Conservation (phyloP, 371 early-diverging fungal species). For the Mortierella sp. region DNA sequence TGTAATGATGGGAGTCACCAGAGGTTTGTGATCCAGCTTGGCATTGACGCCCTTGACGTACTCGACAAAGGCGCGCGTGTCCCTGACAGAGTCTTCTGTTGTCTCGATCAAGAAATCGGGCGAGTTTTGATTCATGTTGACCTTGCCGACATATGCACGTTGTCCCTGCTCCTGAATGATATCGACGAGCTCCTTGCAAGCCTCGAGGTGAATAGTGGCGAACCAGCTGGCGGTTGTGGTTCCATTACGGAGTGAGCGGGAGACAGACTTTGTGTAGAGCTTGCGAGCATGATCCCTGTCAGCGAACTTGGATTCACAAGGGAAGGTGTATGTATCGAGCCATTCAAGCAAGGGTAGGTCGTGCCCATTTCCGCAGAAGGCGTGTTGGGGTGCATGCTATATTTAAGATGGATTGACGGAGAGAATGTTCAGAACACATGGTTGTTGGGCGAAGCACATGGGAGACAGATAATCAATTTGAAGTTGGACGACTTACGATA, state of each 20-base stretch:
- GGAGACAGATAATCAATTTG: too few relatives aligned
- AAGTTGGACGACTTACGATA: slow-evolving; percentile 59
- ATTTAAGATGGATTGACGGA: background rate
- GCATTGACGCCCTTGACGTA: slow-evolving; percentile 54
- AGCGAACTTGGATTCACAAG: slow-evolving; percentile 78
- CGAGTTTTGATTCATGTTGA: slow-evolving; percentile 92
- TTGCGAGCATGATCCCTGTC: slow-evolving; percentile 68
- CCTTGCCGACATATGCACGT: slow-evolving; percentile 94
- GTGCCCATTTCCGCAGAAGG: slow-evolving; percentile 88
- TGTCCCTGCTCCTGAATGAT: slow-evolving; percentile 79
- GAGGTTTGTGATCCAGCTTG: slow-evolving; percentile 1
- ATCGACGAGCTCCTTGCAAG: slow-evolving; percentile 76
- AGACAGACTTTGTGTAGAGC: slow-evolving; percentile 74
- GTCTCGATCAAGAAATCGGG: slow-evolving; percentile 82
- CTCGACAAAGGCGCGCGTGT: slow-evolving; percentile 77
- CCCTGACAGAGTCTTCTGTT: slow-evolving; percentile 69
- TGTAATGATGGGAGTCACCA: slow-evolving; percentile 88
- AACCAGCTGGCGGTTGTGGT: slow-evolving; percentile 94
- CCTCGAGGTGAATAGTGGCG: slow-evolving; percentile 86
- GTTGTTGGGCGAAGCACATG: too few relatives aligned
- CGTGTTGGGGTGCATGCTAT: slow-evolving; percentile 92
- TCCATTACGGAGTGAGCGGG: slow-evolving; percentile 76
- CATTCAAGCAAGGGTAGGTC: slow-evolving; percentile 91
- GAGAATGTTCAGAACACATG: too few relatives aligned
- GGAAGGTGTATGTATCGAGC: slow-evolving; percentile 89